Base-by-base conservation (phyloP, 768 basidiomycete species). In the Lactarius tabidus region DNA sequence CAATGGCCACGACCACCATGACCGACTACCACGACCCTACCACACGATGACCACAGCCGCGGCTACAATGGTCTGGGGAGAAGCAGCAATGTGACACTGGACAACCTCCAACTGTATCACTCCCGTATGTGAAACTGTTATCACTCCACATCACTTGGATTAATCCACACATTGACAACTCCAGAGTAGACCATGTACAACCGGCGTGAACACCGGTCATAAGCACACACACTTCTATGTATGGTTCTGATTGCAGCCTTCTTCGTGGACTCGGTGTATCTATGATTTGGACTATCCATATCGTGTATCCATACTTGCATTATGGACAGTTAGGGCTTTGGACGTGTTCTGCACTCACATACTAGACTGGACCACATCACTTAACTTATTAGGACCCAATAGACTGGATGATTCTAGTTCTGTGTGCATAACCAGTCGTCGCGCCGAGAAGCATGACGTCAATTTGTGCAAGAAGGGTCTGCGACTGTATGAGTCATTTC, bases 61-160 rank as follows among this genome's bases (percentile, higher is more conserved):
- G n/a, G n/a, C n/a, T n/a, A n/a, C n/a, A n/a, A n/a, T n/a, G n/a
- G n/a, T n/a, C n/a, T n/a, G n/a, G n/a, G n/a, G n/a, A n/a, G n/a
- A n/a, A n/a, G n/a, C n/a, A n/a, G n/a, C 59, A 75, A 75, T 53
- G 75, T 82, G 23, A 66, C 8, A 84, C 84, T 57, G 77, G 75
- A 12, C 52, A 29, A 8, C 79, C 80, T 18, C 73, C 75, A 61
- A 77, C 72, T 5, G 77, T 84, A 39, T 82, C 76, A 58, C 75
- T 89, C 41, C 88, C 88, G 88, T 89, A 76, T 72, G 87, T 76
- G 64, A n/a, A 51, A 9, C 20, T 9, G 7, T 35, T 33, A 26
- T 28, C 48, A 8, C 14, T 7, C 31, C 20, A 28, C 52, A n/a
- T 51, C 5, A 15, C 6, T 20, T 26, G 18, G 39, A 26, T 38